Percentiles rank a stretch among this genome's conserved stretches.
These are phyloP conservation scores for Hippophae gyantsensis DNA, from an alignment of 306 rosid species.

Conservation along the genomic window DNA sequence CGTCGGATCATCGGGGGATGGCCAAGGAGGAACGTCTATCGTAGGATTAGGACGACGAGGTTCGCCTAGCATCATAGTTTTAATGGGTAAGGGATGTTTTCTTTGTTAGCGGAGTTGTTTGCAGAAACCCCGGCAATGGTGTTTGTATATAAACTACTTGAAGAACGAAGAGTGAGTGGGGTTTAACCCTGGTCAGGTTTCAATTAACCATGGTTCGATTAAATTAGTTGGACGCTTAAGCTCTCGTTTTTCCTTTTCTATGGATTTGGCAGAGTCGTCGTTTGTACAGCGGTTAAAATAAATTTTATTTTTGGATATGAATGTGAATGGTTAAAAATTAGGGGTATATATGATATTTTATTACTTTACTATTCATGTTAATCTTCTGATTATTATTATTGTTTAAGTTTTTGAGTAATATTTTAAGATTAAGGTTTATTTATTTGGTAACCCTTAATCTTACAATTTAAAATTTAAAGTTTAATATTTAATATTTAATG, in stretches of 20 bases:
- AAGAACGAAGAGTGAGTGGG: background rate
- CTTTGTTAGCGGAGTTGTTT: conserved; percentile 17
- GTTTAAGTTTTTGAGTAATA: too few relatives aligned
- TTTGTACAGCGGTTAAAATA: too few relatives aligned
- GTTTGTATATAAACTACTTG: conserved; percentile 35
- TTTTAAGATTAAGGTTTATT: too few relatives aligned
- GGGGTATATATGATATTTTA: too few relatives aligned
- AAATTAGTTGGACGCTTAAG: background rate
- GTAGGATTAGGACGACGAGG: conserved; percentile 54
- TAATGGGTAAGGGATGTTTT: background rate
- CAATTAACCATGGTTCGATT: conserved; percentile 35
- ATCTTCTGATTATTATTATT: too few relatives aligned
- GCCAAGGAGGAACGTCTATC: conserved; percentile 65
- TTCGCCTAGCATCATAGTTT: conserved; percentile 63
- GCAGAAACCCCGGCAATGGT: conserved; percentile 24
- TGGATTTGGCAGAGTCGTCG: background rate
- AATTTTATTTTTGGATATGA: too few relatives aligned
- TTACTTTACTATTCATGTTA: too few relatives aligned
- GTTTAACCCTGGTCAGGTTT: conserved; percentile 35
- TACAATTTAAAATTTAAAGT: too few relatives aligned
- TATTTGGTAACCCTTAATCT: too few relatives aligned
- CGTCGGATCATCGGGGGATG: conserved; percentile 40
- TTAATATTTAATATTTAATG: too few relatives aligned
- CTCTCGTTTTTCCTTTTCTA: background rate
- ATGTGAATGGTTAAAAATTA: too few relatives aligned